Conservation (phyloP, 2,329 filamentous ascomycete species). For the Colletotrichum sp. region DNA sequence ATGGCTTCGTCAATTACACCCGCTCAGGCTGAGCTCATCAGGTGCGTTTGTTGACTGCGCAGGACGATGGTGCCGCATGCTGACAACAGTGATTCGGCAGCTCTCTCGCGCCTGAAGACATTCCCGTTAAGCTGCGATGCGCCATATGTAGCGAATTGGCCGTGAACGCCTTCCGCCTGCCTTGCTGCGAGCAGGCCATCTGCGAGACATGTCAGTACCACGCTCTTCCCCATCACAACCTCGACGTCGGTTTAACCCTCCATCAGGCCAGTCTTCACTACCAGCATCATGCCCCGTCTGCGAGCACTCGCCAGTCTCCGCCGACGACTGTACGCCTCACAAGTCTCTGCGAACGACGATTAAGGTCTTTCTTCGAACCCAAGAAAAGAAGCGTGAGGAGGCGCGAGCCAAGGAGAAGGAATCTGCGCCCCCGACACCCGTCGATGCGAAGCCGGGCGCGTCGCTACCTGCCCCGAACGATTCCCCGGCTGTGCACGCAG, state of each 20-base stretch:
- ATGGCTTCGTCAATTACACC: slow-evolving; percentile 41
- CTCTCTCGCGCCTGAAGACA: slow-evolving; percentile 79
- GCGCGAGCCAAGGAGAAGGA: slow-evolving; percentile 58
- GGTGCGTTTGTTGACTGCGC: slow-evolving; percentile 38
- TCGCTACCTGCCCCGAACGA: slow-evolving; percentile 31
- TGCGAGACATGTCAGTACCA: slow-evolving; percentile 82
- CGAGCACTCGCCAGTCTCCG: slow-evolving; percentile 86
- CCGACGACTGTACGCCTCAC: slow-evolving; percentile 85
- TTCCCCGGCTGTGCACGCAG: slow-evolving; percentile 11
- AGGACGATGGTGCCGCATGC: not conserved
- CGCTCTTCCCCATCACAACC: not conserved
- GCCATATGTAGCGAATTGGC: slow-evolving; percentile 91
- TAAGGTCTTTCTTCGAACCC: slow-evolving; percentile 86
- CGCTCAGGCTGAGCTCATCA: slow-evolving; percentile 64
- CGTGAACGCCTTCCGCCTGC: slow-evolving; percentile 87
- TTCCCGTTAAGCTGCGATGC: slow-evolving; percentile 96
- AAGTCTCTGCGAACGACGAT: slow-evolving; percentile 93
- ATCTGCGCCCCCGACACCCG: slow-evolving; percentile 43
- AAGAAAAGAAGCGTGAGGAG: slow-evolving; percentile 86
- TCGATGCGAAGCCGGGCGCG: slow-evolving; percentile 42
- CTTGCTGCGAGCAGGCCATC: slow-evolving; percentile 94
- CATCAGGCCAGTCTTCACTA: slow-evolving; percentile 74
- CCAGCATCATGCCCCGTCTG: slow-evolving; percentile 88
- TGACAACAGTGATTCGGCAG: slow-evolving; percentile 47
- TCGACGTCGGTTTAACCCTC: not conserved